Base-by-base conservation (phyloP, 805 yeast genomes). In the Candida parachauliodes region DNA sequence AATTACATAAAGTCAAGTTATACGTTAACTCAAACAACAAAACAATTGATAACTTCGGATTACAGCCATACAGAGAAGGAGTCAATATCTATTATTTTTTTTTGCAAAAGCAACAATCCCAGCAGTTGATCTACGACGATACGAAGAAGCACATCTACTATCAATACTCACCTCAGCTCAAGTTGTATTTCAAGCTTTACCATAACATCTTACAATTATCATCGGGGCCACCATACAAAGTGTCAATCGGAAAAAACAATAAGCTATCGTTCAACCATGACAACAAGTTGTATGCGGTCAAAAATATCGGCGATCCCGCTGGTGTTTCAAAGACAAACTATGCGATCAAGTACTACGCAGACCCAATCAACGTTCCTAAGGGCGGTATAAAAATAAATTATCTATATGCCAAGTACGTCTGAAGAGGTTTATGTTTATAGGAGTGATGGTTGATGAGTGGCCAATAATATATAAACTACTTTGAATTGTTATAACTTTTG, bases 271-370 rank as follows among this genome's bases (percentile, higher is more conserved):
- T 36, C 14, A 20, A 36, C n/a, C 28, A 25, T 25, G 30, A 11
- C 19, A 14, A 20, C n/a, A 16, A 19, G 8, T 32, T 36, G 12
- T 36, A 36, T 22, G 40, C 40, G 12, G 40, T 32, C 11, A 36
- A 36, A 17, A 19, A 32, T 30, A 30, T 36, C 16, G 22, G 22
- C 20, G 40, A 36, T 32, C 40, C 40, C 2, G 28, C 25, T 21
- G 34, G 29, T 19, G 4, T 6, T 21, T 36, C 40, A 20, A 32
- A 36, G n/a, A 12, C 21, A 5, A 4, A 36, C 16, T 36, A 36
- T 29, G 40, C 40, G 3, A 26, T 32, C 23, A 26, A 22, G 11
- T 36, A 34, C n/a, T 34, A 28, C 20, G 4, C 12, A 8, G n/a
- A 19, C n/a, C 29, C 29, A 4, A 15, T 9, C 7, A 29, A 29